A percentile compares a stretch with the other conserved stretches of the same genome.
Conservation (phyloP, 129 eudicot species). For the Flaveria linearis region DNA sequence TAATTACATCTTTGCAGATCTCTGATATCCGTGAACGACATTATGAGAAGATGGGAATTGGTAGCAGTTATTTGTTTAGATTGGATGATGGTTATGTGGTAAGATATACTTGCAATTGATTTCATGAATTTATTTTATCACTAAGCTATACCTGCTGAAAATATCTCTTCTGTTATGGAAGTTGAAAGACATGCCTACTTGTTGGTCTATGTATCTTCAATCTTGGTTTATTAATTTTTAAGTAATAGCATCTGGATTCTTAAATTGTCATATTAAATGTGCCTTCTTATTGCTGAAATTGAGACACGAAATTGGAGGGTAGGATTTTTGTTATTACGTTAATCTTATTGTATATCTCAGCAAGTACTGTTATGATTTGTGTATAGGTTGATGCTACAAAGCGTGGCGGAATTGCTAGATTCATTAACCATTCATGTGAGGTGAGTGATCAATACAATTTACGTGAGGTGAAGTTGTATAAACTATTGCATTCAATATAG, state of each 20-base stretch:
- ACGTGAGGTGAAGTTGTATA: conserved; percentile 10
- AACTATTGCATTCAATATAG: not conserved
- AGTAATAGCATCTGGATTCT: not conserved
- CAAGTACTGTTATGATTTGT: not conserved
- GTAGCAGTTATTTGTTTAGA: conserved; percentile 98
- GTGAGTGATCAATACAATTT: conserved; percentile 38
- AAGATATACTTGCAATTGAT: conserved; percentile 38
- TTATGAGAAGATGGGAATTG: conserved; percentile 97
- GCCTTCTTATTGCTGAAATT: not conserved
- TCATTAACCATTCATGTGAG: conserved; percentile 98
- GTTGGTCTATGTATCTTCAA: not conserved
- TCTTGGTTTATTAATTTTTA: not conserved
- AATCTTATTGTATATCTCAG: not conserved
- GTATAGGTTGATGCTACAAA: conserved; percentile 96
- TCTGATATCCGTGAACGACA: conserved; percentile 92
- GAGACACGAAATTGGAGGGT: conserved; percentile 1
- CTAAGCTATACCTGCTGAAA: not conserved
- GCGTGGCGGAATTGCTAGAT: conserved; percentile 98
- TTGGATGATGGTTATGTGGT: conserved; percentile 99
- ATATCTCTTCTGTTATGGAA: not conserved
- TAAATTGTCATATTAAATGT: not conserved
- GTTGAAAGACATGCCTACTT: not conserved
- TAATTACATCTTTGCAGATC: conserved; percentile 44
- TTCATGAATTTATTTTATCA: conserved; percentile 2
- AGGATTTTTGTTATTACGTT: conserved; percentile 8